Evolutionary conservation across 805 yeast genomes (phyloP).

Genomic region (Suhomyces faveliae): DNA sequence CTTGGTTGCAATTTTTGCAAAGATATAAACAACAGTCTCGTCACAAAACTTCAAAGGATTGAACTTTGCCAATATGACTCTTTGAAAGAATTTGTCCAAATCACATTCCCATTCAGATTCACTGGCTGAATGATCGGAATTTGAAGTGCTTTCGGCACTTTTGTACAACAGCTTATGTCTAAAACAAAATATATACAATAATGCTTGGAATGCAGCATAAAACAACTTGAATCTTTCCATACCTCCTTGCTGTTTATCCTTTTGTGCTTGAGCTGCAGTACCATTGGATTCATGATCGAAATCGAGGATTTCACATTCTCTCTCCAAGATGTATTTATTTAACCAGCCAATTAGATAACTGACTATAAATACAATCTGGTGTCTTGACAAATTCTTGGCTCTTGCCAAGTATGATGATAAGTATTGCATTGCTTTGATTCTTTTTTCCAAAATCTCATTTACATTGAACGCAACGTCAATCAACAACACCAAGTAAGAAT

Average conservation of each 20-base stretch:
- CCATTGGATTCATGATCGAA: slow-evolving; percentile 13
- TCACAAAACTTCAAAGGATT: slow-evolving; percentile 93
- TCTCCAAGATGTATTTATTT: slow-evolving; percentile 72
- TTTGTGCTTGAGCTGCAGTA: slow-evolving; percentile 12
- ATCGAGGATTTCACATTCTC: slow-evolving; percentile 77
- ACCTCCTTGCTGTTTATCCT: slow-evolving; percentile 48
- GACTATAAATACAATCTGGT: slow-evolving; percentile 79
- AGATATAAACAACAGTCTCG: slow-evolving; percentile 88
- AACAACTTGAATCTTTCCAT: slow-evolving; percentile 90
- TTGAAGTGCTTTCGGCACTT: slow-evolving; percentile 17
- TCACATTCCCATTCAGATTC: slow-evolving; percentile 69
- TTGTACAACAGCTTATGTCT: slow-evolving; percentile 62
- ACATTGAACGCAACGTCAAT: slow-evolving; percentile 80
- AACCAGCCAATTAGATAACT: slow-evolving; percentile 83
- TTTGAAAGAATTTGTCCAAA: slow-evolving; percentile 82
- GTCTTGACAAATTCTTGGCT: slow-evolving; percentile 65
- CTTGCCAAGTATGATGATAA: slow-evolving; percentile 88
- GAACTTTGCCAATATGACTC: slow-evolving; percentile 81
- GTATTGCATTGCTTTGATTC: slow-evolving; percentile 89
- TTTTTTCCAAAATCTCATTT: slow-evolving; percentile 64
- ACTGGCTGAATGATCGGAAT: slow-evolving; percentile 14
- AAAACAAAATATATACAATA: slow-evolving; percentile 89
- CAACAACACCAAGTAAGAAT: slow-evolving; percentile 76
- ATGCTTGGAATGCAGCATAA: slow-evolving; percentile 87
- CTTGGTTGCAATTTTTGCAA: slow-evolving; percentile 88